phyloP scores from a whole-genome alignment of 306 rosid species.

The Quercus ilex region DNA sequence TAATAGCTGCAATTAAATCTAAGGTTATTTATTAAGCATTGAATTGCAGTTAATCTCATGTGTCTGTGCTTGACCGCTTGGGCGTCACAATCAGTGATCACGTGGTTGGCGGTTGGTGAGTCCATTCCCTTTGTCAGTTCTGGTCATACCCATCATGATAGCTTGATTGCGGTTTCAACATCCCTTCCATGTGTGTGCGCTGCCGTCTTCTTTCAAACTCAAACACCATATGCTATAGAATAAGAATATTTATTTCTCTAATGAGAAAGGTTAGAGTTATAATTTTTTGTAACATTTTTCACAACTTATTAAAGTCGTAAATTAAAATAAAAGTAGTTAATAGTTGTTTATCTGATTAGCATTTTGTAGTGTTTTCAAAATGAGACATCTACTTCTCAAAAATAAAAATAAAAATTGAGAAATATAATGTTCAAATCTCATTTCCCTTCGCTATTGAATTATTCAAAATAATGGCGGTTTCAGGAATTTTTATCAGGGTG shows the following conservation, averaged over 20 bases:
- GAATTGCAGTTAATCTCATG: background rate
- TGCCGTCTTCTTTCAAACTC: conserved; percentile 7
- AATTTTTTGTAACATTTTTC: no score
- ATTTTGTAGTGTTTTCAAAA: no score
- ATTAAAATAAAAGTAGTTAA: no score
- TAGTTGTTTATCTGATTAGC: no score
- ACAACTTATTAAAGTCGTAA: no score
- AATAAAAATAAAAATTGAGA: no score
- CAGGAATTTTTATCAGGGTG: accelerated
- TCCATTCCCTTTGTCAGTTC: background rate
- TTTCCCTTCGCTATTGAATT: no score
- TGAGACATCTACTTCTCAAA: no score
- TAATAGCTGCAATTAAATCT: background rate
- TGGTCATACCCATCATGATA: conserved; percentile 27
- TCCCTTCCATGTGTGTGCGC: conserved; percentile 4
- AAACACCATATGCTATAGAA: background rate
- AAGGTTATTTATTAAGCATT: background rate
- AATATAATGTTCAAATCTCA: no score
- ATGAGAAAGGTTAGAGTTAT: no score
- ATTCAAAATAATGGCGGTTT: accelerated
- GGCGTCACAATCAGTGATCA: conserved; percentile 30
- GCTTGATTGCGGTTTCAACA: conserved; percentile 21
- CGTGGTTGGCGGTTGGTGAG: conserved; percentile 45
- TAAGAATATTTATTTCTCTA: no score
- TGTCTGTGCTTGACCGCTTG: conserved; percentile 4